phyloP scores from a whole-genome alignment of 2,329 filamentous ascomycete species.

The Elsinoe batatas region DNA sequence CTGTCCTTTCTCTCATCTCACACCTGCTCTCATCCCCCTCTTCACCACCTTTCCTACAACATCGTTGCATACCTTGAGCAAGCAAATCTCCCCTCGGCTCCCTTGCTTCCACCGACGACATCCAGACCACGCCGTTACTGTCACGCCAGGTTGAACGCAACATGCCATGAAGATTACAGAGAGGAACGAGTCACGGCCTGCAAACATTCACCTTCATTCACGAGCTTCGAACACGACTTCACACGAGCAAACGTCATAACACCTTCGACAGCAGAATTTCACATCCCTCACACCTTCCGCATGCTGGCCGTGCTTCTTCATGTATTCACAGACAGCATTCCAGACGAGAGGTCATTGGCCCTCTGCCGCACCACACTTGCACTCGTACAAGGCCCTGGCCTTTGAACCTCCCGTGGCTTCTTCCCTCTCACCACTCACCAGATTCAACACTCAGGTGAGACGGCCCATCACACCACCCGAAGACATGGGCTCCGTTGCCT shows the following conservation, averaged over 20 bases:
- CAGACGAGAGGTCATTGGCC: constrained; percentile 22
- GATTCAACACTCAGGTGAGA: constrained; percentile 15
- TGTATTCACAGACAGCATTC: constrained; percentile 27
- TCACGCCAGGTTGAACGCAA: background rate
- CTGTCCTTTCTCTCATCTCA: constrained; percentile 2
- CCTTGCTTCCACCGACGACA: constrained; percentile 22
- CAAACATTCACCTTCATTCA: background rate
- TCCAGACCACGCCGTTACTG: background rate
- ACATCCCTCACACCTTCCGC: constrained; percentile 12
- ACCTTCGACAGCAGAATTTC: constrained; percentile 18
- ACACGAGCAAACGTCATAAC: constrained; percentile 3
- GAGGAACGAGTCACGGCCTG: background rate
- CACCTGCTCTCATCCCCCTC: background rate
- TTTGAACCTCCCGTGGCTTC: constrained; percentile 15
- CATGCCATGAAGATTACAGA: constrained; percentile 1
- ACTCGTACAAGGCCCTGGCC: constrained; percentile 17
- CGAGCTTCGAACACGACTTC: background rate
- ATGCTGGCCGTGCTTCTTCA: constrained; percentile 23
- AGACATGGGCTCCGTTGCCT: constrained; percentile 26
- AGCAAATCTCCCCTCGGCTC: constrained; percentile 19
- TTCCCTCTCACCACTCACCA: background rate
- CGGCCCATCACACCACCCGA: constrained; percentile 27
- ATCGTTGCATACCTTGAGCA: constrained; percentile 13
- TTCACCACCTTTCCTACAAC: constrained; percentile 12
- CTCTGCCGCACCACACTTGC: constrained; percentile 13